Evolutionary conservation across 495 filamentous ascomycete species (phyloP), one percentile per base, ranked within the genome.

Genomic region (Penicillium pulvis): DNA sequence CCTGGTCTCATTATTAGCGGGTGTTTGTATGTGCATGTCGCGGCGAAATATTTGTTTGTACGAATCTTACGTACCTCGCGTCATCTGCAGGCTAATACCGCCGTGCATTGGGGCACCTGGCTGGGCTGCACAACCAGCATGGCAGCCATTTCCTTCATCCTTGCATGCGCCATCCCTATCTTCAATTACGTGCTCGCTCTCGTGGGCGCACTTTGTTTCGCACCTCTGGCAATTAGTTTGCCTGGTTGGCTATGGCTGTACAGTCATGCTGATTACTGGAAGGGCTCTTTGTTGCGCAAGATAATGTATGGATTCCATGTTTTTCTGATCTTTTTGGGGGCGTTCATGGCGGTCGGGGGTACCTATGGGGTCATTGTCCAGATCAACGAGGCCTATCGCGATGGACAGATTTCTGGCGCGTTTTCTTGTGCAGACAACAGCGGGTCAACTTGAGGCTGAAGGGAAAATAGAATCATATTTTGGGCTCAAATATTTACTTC

Each of bases 111-210:
- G 65, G 70, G 67, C 1, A 76, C 78, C 2, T 92, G 89, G 89
- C 56, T 86, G 0, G 64, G 58, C 10, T 82, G 89, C 24, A 81
- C 82, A 4, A 53, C 77, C 9, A 51, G 69, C 43, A 69, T 90
- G 53, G 85, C 85, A 58, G 56, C 85, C 5, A 62, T 88, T 10
- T 82, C 87, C 1, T 90, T 84, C 75, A 62, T 90, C 54, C 79
- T 92, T 63, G 87, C 87, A 7, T 81, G 82, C 55, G 81, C 84
- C 5, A 87, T 92, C 28, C 89, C 89, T 0, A 83, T 88, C 65
- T 91, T 91, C 74, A 84, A 80, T 49, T 82, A 85, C 49, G 67
- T 91, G 33, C 63, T 91, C 26, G 79, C 76, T 0, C 58, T 83
- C 10, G 74, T 81, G 2, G 71, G 71, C 0, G 61, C 61, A 7